Evolutionary conservation across 1,139 yeast species (phyloP).

Genomic region (Kluyveromyces sp.): DNA sequence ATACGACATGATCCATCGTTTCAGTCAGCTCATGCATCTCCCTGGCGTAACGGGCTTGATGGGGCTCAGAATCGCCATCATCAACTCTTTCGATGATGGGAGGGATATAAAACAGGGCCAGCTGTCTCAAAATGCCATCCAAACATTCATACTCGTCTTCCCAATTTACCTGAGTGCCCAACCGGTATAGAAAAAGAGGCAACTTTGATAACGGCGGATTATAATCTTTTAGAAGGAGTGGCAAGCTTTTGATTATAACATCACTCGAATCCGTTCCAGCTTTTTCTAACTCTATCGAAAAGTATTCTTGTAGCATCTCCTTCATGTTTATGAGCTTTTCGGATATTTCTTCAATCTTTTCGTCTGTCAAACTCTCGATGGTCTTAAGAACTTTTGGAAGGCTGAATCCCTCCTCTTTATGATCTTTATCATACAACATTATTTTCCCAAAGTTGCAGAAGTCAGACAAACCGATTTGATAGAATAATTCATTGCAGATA

Average conservation of each 20-base stretch:
- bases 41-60: slow-evolving; percentile 13
- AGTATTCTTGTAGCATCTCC: slow-evolving; percentile 80
- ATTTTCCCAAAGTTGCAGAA: slow-evolving; percentile 78
- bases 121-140: slow-evolving; percentile 53
- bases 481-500: slow-evolving; percentile 61
- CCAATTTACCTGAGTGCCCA: slow-evolving; percentile 58
- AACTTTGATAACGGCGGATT: slow-evolving; percentile 58
- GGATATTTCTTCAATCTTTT: slow-evolving; percentile 21
- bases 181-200: slow-evolving; percentile 56
- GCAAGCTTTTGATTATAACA: slow-evolving; percentile 45
- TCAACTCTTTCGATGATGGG: slow-evolving; percentile 37
- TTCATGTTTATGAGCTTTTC: slow-evolving; percentile 41
- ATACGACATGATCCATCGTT: slow-evolving; percentile 49
- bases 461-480: slow-evolving; percentile 70
- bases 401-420: slow-evolving; percentile 21
- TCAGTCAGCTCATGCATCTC: slow-evolving; percentile 29
- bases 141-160: slow-evolving; percentile 62
- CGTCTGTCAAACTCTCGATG: slow-evolving; percentile 24
- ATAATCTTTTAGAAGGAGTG: slow-evolving; percentile 59
- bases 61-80: slow-evolving; percentile 17
- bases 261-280: slow-evolving; percentile 21
- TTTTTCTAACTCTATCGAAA: slow-evolving; percentile 42
- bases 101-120: slow-evolving; percentile 73
- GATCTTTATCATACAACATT: slow-evolving; percentile 35
- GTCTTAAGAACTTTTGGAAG: slow-evolving; percentile 13